Evolutionary conservation across 1,284 basidiomycete genomes (phyloP).

Genomic region (Fomes fomentarius): DNA sequence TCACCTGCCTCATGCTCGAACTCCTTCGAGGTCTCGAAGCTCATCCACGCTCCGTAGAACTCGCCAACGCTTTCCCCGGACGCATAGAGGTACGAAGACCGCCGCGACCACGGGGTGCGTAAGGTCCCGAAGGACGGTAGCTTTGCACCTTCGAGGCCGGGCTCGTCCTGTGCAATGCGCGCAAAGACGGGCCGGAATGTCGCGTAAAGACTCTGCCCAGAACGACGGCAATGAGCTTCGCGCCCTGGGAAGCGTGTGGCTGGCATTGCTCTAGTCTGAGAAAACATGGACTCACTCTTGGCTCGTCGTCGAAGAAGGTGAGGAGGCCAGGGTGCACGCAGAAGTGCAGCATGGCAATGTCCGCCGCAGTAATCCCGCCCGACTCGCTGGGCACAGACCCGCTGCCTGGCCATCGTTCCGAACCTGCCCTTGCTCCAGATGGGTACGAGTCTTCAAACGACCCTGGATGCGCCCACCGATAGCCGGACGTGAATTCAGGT

Average conservation of each 20-base stretch:
- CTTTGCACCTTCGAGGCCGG: conserved; percentile 37
- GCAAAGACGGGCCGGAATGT: conserved; percentile 85
- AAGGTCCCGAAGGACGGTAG: conserved; percentile 83
- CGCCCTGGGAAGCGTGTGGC: background rate
- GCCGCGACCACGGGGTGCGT: conserved; percentile 61
- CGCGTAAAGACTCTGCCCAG: conserved; percentile 79
- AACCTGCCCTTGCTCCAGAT: background rate
- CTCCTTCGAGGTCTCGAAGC: conserved; percentile 82
- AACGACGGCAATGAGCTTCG: background rate
- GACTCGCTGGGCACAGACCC: conserved; percentile 60
- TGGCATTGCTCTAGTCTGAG: conserved; percentile 1
- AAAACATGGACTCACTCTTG: conserved; percentile 1
- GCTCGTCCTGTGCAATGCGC: conserved; percentile 78
- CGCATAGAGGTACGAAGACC: no score
- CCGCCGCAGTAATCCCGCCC: conserved; percentile 76
- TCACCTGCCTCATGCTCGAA: conserved; percentile 43
- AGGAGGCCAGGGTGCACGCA: background rate
- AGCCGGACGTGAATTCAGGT: no score
- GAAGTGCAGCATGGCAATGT: conserved; percentile 72
- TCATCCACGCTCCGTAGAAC: conserved; percentile 86
- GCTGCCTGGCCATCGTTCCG: background rate
- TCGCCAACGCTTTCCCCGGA: conserved; percentile 49
- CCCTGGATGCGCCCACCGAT: no score
- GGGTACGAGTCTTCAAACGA: background rate
- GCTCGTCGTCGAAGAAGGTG: conserved; percentile 8